A percentile compares a stretch with the other conserved stretches of the same genome.
These are phyloP conservation scores for Erythrophleum fordii DNA, from an alignment of 306 rosid genomes.

Conservation along the genomic window DNA sequence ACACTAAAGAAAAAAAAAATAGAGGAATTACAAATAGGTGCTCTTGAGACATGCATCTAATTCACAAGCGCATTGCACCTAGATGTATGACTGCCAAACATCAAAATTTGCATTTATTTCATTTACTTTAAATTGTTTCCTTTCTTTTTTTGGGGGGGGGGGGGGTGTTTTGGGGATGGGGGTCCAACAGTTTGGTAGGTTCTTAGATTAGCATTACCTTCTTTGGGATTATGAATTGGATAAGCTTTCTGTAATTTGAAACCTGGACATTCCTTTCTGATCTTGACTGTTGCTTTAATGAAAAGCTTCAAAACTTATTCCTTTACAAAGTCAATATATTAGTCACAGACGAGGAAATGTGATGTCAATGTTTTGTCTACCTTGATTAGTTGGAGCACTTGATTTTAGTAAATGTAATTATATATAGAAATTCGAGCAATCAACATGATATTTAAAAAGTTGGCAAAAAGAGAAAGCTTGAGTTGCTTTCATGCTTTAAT, in stretches of 20 bases:
- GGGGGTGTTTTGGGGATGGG: neutral
- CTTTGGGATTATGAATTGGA: neutral
- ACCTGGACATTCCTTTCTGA: neutral
- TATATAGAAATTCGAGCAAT: neutral
- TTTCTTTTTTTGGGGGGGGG: neutral
- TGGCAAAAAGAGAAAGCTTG: constrained; percentile 18
- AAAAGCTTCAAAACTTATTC: neutral
- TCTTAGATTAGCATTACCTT: constrained; percentile 14
- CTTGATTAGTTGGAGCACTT: neutral
- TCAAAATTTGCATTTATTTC: constrained; percentile 4
- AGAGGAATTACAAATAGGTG: constrained; percentile 9
- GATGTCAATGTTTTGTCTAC: neutral
- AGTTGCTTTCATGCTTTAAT: constrained; percentile 24
- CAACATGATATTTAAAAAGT: neutral
- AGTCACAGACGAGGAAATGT: neutral
- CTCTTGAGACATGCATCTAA: constrained; percentile 14
- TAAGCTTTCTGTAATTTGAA: neutral
- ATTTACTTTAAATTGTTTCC: neutral
- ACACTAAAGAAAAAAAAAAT: neutral
- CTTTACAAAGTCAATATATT: neutral
- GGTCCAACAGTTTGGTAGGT: constrained; percentile 8
- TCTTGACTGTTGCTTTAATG: neutral
- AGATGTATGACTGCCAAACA: constrained; percentile 2
- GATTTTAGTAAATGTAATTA: neutral
- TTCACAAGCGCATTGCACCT: constrained; percentile 9